Evolutionary conservation across 495 filamentous ascomycete species (phyloP).

Genomic region (Venustampulla echinocandica): DNA sequence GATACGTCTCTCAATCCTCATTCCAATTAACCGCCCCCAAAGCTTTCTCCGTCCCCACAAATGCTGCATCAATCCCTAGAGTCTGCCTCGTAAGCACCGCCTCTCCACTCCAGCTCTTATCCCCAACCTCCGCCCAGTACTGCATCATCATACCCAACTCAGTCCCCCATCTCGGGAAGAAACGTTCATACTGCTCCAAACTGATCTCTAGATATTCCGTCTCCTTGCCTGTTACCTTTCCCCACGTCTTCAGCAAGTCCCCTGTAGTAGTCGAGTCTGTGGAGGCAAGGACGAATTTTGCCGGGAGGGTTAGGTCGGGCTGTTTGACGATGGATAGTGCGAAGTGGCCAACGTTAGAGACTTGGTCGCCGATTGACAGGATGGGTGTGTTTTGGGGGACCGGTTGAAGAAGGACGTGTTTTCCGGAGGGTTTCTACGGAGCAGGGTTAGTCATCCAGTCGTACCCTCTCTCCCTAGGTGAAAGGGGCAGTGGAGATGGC

Average conservation of each 20-base stretch:
- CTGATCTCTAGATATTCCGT: slow-evolving; percentile 19
- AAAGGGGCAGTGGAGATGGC: not conserved
- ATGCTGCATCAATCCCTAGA: slow-evolving; percentile 8
- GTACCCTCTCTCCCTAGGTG: slow-evolving; percentile 1
- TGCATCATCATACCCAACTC: slow-evolving; percentile 35
- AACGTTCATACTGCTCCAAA: slow-evolving; percentile 21
- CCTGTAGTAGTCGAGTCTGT: slow-evolving; percentile 24
- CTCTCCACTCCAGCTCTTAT: slow-evolving; percentile 27
- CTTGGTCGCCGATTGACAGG: slow-evolving; percentile 30
- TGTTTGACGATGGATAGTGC: slow-evolving; percentile 31
- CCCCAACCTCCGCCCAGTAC: slow-evolving; percentile 28
- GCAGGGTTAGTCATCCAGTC: not conserved
- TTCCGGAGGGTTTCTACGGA: slow-evolving; percentile 18
- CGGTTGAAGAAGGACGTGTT: slow-evolving; percentile 29
- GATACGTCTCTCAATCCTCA: too few species aligned
- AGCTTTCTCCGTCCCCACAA: slow-evolving; percentile 4
- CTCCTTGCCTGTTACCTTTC: slow-evolving; percentile 22
- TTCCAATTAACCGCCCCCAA: slow-evolving; percentile 8
- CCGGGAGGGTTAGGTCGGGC: slow-evolving; percentile 24
- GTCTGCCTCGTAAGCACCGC: slow-evolving; percentile 7
- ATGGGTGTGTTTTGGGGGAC: slow-evolving; percentile 27
- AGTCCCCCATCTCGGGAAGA: slow-evolving; percentile 30
- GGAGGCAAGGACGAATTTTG: slow-evolving; percentile 26
- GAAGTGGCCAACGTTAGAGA: slow-evolving; percentile 31
- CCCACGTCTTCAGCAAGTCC: slow-evolving; percentile 33